Evolutionary conservation across 169 alveolate species (phyloP).

Genomic region (Amoebophrya sp.): DNA sequence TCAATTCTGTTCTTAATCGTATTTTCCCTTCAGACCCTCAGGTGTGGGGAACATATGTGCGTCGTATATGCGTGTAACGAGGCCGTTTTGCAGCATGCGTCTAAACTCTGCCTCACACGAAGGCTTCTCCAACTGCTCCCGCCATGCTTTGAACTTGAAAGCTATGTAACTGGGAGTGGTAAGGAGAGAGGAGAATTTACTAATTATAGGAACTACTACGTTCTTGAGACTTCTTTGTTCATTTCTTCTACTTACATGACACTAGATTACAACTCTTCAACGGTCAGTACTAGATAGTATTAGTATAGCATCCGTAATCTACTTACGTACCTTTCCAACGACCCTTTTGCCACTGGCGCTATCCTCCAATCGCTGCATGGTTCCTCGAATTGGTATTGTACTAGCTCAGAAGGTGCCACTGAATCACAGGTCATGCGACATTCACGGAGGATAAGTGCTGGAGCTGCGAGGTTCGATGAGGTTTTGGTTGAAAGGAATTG

Average conservation of each 20-base stretch:
- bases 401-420: neutral
- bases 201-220: too few species aligned
- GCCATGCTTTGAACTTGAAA: neutral
- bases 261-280: too few species aligned
- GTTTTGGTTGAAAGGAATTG: too few species aligned
- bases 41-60: neutral
- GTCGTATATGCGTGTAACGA: neutral
- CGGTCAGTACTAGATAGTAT: too few species aligned
- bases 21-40: neutral
- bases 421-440: neutral
- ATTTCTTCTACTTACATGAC: too few species aligned
- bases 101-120: neutral
- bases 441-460: neutral
- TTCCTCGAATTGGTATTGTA: neutral
- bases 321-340: neutral
- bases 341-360: neutral
- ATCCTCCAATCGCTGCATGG: neutral
- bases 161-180: too few species aligned
- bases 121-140: neutral
- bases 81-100: neutral
- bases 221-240: too few species aligned
- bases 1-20: too few species aligned
- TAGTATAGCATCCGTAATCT: too few species aligned
- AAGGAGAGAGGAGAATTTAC: too few species aligned
- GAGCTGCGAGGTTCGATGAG: too few species aligned